Conservation (phyloP, 129 eudicot species). For the Saussurea involucrata region DNA sequence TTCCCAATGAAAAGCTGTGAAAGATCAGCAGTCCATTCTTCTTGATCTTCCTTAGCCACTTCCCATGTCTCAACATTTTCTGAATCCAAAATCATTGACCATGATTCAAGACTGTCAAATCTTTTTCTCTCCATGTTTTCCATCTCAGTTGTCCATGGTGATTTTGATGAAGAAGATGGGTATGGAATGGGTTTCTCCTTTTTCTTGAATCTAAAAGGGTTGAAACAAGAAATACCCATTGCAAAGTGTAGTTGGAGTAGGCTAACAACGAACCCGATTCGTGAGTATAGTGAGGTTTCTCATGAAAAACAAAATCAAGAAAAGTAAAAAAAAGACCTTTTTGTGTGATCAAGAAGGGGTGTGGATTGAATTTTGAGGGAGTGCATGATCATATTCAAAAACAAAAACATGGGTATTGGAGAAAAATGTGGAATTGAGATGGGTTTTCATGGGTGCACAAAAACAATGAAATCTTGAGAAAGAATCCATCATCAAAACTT, state of each 20-base stretch:
- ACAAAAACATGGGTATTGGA: conserved; percentile 52
- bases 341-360: conserved; percentile 26
- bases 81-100: conserved; percentile 97
- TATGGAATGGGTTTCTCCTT: conserved; percentile 47
- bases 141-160: conserved; percentile 47
- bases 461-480: conserved; percentile 18
- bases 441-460: conserved; percentile 38
- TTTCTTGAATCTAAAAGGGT: conserved; percentile 48
- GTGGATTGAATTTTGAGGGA: conserved; percentile 5
- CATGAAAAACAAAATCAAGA: conserved; percentile 23
- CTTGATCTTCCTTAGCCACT: conserved; percentile 67
- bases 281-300: conserved; percentile 9
- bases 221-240: conserved; percentile 72
- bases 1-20: conserved; percentile 96
- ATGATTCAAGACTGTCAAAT: conserved; percentile 91
- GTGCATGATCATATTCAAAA: conserved; percentile 28
- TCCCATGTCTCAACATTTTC: conserved; percentile 96
- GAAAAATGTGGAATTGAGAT: conserved; percentile 9
- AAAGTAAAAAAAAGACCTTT: not conserved
- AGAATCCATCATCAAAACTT: conserved; percentile 31
- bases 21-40: conserved; percentile 99
- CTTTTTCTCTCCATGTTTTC: conserved; percentile 81
- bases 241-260: not conserved
- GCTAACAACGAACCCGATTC: not conserved
- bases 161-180: conserved; percentile 53